Base-by-base conservation (phyloP, 495 filamentous ascomycete species). In the Neurospora sp. region DNA sequence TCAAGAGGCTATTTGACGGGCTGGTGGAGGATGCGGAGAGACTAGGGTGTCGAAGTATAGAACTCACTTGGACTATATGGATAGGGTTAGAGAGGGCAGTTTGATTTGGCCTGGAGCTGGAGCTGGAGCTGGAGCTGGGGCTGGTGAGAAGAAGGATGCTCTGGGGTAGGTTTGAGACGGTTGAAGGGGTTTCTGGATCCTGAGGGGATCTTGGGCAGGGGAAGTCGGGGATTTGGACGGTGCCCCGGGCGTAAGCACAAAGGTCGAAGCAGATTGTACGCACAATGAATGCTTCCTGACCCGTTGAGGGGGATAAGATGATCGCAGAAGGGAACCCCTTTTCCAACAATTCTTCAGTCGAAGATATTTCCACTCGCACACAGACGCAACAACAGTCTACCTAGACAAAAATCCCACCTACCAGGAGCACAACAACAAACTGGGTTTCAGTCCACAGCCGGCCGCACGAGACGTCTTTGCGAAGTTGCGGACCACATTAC, bases 1-100 rank as follows among this genome's bases (percentile, higher is more conserved):
- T 68, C 4, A 70, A 77, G 73, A 45, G 40, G 74, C 61, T 82
- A 77, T 74, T 72, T 71, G 38, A 70, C 12, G 14, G 75, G 78
- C 9, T 80, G 31, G 45, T 83, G 37, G 59, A 76, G 68, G 76
- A 80, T 53, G 80, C 79, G 8, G 76, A 76, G 69, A 73, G 69
- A 42, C 44, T 14, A 78, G 81, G 3, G 79, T 79, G 68, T 75
- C 75, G 9, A 79, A 78, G 74, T 80, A 82, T 65, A 74, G 79
- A 12, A 74, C 79, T 9, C 81, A 82, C 68, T 73, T 82, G 22
- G 75, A 79, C 59, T 76, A 77, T 65, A 82, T 82, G 80, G 80
- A 78, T 73, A 65, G 40, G 72, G 45, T 68, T 35, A 41, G 40
- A 41, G 40, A 6, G 39, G 42, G 16, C 35, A 12, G 20, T 44